Percentiles rank a stretch among this genome's conserved stretches.
Conservation (phyloP, 208 protist species). For the Leishmania aethiopica region DNA sequence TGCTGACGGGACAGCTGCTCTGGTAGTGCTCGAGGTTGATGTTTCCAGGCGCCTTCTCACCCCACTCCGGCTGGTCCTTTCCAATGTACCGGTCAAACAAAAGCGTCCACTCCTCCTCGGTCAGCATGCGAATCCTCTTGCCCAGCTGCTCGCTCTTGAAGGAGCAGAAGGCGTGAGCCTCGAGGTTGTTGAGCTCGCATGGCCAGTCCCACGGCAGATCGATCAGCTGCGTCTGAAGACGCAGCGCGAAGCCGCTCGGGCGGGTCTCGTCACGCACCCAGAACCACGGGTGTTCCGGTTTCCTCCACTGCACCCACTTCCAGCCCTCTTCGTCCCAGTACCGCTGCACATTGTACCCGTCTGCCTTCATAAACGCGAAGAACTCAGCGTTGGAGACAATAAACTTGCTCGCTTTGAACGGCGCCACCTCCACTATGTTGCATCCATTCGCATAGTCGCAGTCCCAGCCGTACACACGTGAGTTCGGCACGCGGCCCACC, state of each 20-base stretch:
- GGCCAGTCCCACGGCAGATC: conserved; percentile 96
- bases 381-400: conserved; percentile 96
- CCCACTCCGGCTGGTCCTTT: conserved; percentile 81
- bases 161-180: conserved; percentile 95
- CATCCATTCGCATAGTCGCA: conserved; percentile 93
- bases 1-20: conserved; percentile 84
- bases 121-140: conserved; percentile 85
- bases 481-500: conserved; percentile 74
- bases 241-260: conserved; percentile 83
- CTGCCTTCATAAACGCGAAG: conserved; percentile 91
- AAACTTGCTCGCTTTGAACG: conserved; percentile 94
- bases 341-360: conserved; percentile 88
- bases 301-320: conserved; percentile 94
- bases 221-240: conserved; percentile 91
- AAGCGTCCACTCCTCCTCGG: conserved; percentile 91
- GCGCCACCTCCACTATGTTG: conserved; percentile 75
- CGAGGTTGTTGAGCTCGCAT: conserved; percentile 95
- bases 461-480: conserved; percentile 95
- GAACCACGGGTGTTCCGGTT: conserved; percentile 92
- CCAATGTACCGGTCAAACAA: conserved; percentile 82
- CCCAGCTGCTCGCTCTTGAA: conserved; percentile 90
- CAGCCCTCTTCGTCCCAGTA: conserved; percentile 98
- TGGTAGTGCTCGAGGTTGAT: conserved; percentile 88
- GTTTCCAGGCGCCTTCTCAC: conserved; percentile 75
- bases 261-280: conserved; percentile 88